Percentiles rank a stretch among this genome's conserved stretches.
Evolutionary conservation across 805 yeast genomes (phyloP).

Genomic region (Candida ponderosae): DNA sequence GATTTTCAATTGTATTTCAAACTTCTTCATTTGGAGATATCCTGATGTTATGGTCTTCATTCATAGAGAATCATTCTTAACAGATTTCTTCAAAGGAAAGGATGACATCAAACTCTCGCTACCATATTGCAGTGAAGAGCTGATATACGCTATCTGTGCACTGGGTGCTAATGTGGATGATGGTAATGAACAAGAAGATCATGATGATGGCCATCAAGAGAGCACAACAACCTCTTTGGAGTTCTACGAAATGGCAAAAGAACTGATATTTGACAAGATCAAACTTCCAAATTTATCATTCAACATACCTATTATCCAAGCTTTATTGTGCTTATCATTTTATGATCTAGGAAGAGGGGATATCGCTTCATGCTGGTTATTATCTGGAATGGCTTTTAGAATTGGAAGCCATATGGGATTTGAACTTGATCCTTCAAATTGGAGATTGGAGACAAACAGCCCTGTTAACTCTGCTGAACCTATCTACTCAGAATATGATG

Average conservation of each 20-base stretch:
- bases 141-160: conserved; percentile 51
- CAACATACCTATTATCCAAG: conserved; percentile 48
- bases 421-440: conserved; percentile 52
- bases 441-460: conserved; percentile 35
- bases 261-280: too few species aligned
- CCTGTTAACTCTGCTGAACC: conserved; percentile 26
- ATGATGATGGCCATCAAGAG: conserved; percentile 5
- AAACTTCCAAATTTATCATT: conserved; percentile 15
- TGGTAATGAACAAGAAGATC: neutral
- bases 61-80: conserved; percentile 54
- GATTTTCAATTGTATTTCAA: conserved; percentile 23
- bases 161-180: conserved; percentile 40
- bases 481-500: conserved; percentile 34
- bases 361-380: conserved; percentile 55
- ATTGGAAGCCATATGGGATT: conserved; percentile 63
- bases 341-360: conserved; percentile 56
- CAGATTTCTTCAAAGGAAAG: conserved; percentile 52
- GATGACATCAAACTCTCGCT: conserved; percentile 29
- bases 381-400: conserved; percentile 53
- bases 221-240: neutral
- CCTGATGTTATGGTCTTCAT: conserved; percentile 57
- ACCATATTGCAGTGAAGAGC: conserved; percentile 46
- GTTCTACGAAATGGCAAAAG: neutral
- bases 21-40: conserved; percentile 54
- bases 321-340: conserved; percentile 48